Conservation (phyloP, 768 basidiomycete genomes). For the Calvatia gigantea region DNA sequence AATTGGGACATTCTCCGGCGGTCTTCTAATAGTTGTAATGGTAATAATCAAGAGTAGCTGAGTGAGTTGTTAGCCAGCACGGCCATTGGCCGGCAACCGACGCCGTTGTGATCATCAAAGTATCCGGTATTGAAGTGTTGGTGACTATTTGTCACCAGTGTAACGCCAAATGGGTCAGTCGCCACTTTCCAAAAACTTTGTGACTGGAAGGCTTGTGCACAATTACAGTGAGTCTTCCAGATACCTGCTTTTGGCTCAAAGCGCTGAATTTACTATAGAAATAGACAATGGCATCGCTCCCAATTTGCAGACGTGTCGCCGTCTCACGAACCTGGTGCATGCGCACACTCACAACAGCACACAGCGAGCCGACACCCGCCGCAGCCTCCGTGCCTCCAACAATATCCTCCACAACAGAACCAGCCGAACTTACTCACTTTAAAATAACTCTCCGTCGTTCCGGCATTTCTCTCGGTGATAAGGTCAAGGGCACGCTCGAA, state of each 20-base stretch:
- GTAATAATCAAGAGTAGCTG: background rate
- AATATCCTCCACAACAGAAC: background rate
- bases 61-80: background rate
- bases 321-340: background rate
- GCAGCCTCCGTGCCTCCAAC: background rate
- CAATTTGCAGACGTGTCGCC: background rate
- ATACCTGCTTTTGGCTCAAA: background rate
- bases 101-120: background rate
- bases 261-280: background rate
- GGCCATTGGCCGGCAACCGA: background rate
- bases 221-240: background rate
- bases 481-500: conserved; percentile 69
- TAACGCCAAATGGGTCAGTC: background rate
- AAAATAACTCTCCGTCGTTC: conserved; percentile 89
- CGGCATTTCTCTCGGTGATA: conserved; percentile 74
- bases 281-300: conserved; percentile 2
- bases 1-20: background rate
- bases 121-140: too few species aligned
- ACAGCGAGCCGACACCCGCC: background rate
- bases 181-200: background rate
- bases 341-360: conserved; percentile 12
- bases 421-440: conserved; percentile 62
- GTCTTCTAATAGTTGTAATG: background rate
- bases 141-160: background rate
- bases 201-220: background rate